Evolutionary conservation across 2,329 filamentous ascomycete genomes (phyloP), one percentile per base, ranked within the genome.

Genomic region (Colletotrichum lini): DNA sequence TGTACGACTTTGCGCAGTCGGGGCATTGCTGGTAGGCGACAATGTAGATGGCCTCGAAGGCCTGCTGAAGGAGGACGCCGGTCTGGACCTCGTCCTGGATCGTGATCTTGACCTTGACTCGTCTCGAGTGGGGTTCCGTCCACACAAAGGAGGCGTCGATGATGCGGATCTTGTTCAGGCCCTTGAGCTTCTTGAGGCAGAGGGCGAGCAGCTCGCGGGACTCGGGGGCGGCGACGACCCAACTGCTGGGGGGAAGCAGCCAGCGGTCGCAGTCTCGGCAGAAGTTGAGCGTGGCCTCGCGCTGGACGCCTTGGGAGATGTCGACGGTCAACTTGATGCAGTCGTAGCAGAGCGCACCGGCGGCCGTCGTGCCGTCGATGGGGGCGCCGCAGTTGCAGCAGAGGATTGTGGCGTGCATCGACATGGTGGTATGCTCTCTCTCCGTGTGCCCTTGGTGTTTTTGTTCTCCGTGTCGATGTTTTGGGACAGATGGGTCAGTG

Each of bases 301-400:
- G 91, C 82, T 95, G 96, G 74, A 98, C 95, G 72, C 94, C 95
- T 79, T 93, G 87, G 35, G 95, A 97, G 76, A 98, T 96, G 83
- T 99, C 96, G 83, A 97, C 90, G 59, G 95, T 97, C 76, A 97
- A 90, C 82, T 97, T 98, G 80, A 98, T 91, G 82, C 96, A 98
- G 86, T 98, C 96, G 82, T 94, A 94, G 85, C 96, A 99, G 68
- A 98, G 91, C 50, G 96, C 95, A 73, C 95, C 95, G 64, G 93
- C 92, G 35, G 94, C 88, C 16, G 91, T 90, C 21, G 95, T 98
- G 82, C 96, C 96, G 82, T 98, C 95, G 78, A 99, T 98, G 49
- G 96, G 92, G 72, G 94, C 95, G 79, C 96, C 96, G 82, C 96
- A 99, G 87, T 98, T 98, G 86, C 94, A 98, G 84, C 96, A 99